Evolutionary conservation across 495 filamentous ascomycete species (phyloP).

Genomic region (Penicillium soppii): DNA sequence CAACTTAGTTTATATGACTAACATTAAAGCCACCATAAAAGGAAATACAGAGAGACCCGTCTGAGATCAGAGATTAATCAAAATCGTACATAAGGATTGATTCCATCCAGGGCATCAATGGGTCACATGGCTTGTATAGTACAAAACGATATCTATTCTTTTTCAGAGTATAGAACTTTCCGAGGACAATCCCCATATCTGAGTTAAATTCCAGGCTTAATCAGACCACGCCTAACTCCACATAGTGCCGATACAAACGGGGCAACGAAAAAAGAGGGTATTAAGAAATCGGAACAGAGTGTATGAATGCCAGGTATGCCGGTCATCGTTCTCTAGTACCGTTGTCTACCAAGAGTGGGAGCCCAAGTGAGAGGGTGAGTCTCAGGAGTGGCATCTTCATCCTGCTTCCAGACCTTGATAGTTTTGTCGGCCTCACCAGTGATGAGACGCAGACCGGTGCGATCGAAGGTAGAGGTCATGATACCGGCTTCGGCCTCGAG

Average conservation of each 20-base stretch:
- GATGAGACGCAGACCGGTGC: constrained; percentile 83
- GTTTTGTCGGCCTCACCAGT: constrained; percentile 97
- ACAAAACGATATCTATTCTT: background rate
- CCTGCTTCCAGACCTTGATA: constrained; percentile 93
- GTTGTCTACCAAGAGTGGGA: constrained; percentile 72
- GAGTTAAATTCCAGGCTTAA: constrained; percentile 5
- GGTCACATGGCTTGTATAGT: background rate
- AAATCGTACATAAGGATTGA: too few species aligned
- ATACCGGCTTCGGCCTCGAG: constrained; percentile 92
- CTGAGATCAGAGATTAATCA: too few species aligned
- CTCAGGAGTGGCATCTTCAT: constrained; percentile 86
- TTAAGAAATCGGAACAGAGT: constrained; percentile 17
- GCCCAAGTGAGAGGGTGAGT: constrained; percentile 93
- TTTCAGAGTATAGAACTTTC: constrained; percentile 1
- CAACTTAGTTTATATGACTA: too few species aligned
- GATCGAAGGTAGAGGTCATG: constrained; percentile 89
- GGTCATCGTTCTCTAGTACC: constrained; percentile 48
- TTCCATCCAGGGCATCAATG: too few species aligned
- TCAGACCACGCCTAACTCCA: constrained; percentile 33
- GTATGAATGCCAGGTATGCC: background rate
- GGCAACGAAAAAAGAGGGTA: constrained; percentile 19
- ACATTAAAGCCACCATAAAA: too few species aligned
- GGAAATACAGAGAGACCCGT: too few species aligned
- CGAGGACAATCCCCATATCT: background rate
- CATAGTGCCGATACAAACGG: constrained; percentile 20